Evolutionary conservation across 257 asterid genomes (phyloP), one percentile per base, ranked within the genome.

Genomic region (Gentiana dahurica): DNA sequence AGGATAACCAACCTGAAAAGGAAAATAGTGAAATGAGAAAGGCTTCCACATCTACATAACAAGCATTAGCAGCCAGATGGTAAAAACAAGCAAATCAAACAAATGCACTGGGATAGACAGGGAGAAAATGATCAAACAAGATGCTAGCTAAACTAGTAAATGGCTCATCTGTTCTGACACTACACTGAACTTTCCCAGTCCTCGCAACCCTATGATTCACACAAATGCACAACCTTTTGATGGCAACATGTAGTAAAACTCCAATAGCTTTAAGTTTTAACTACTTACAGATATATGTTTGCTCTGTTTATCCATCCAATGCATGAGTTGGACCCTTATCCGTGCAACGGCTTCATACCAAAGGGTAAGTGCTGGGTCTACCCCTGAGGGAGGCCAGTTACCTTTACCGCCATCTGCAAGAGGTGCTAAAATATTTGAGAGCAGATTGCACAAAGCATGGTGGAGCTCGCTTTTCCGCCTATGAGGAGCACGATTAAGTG

Each of bases 321-420:
- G 79, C 85, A 81, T 77, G 62, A 92, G 93, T 68, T 92, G 95
- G 61, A 66, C 73, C 77, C 95, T 80, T 73, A 92, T 88, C 64
- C 90, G 88, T 47, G 93, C 95, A 72, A 92, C 95, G 68, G 99
- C 99, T 74, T 92, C 99, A 68, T 92, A 88, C 99, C 97, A 92
- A 49, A 92, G 79, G 65, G 87, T 75, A 63, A 92, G 92, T 57
- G 99, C 97, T 72, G 95, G 94, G 61, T 88, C 99, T 62, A 92
- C 87, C 63, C 95, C 84, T 48, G 79, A 72, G 52, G 99, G 99
- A 61, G 99, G 99, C 99, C 99, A 92, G 58, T 85, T 94, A 71
- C 87, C 91, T 69, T 85, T 88, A 62, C 95, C 95, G 70, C 94
- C 82, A 77, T 92, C 97, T 72, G 99, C 95, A 61, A 88, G 85